Evolutionary conservation across 352 stramenopile species (phyloP), one percentile per base, ranked within the genome.

Genomic region (Globisporangium camurandrum): DNA sequence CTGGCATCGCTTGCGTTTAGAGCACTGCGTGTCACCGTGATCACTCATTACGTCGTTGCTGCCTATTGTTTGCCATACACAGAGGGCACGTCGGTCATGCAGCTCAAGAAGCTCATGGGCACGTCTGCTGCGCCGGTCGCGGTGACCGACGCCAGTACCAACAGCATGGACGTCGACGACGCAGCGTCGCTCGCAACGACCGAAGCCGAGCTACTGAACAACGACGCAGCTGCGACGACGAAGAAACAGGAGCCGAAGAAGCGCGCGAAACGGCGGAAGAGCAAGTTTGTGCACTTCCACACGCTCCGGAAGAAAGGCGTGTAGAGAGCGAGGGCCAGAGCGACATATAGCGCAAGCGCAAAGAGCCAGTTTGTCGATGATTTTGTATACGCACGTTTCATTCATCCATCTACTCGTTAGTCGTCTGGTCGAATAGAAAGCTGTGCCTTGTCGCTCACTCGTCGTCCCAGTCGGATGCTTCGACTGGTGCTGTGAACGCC

Each of bases 231-330:
- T 11, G 71, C 69, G 33, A 71, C 61, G 40, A 76, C 82, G 58
- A 75, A 78, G 58, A 86, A 82, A 57, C 54, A 57, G 41, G 55
- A 30, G 26, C 76, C 70, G 62, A 84, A 86, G 63, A 44, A 59
- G 23, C 64, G 65, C 17, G 56, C 58, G 12, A 65, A 72, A 33
- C 63, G 65, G 48, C 59, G 71, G 61, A 86, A 84, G 71, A 76
- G 82, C 51, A 91, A 91, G 62, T 88, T 91, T 39, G 69, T 93
- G 54, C 79, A 89, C 61, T 91, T 93, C 66, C 79, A 93, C 69
- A 71, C 73, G 46, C 66, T 91, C 37, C 82, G 82, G 54, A 93
- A 93, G 72, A 93, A 93, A 67, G 82, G 82, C 46, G 77, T 86
- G 62, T 91, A 84, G 75, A 59, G 34, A n/a, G 22, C n/a, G 7